Conservation (phyloP, 768 basidiomycete genomes). For the Lentinula detonsa region DNA sequence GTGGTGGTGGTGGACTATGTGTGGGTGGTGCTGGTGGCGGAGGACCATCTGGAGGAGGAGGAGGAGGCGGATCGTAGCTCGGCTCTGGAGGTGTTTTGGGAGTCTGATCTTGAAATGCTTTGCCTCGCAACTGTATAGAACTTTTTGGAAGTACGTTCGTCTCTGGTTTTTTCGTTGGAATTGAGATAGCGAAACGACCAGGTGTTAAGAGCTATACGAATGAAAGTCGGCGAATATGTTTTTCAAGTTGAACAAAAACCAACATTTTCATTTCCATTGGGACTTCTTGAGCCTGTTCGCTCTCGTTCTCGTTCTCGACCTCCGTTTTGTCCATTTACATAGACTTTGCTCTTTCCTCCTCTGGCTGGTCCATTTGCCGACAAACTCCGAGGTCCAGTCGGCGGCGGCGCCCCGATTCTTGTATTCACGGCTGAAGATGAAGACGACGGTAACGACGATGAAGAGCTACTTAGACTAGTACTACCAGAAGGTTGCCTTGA, state of each 20-base stretch:
- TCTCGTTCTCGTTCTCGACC: background rate
- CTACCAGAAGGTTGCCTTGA: background rate
- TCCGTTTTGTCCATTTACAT: background rate
- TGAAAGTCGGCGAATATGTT: background rate
- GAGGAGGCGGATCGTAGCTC: constrained; percentile 19
- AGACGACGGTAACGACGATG: background rate
- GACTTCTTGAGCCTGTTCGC: background rate
- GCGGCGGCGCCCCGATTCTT: constrained; percentile 3
- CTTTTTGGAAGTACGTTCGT: background rate
- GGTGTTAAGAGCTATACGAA: background rate
- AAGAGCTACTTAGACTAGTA: background rate
- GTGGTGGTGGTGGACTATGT: constrained; percentile 5
- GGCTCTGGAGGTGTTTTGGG: constrained; percentile 15
- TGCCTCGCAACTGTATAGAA: background rate
- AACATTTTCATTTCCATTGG: background rate
- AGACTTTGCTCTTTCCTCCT: background rate
- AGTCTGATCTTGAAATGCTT: constrained; percentile 1
- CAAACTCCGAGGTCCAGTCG: constrained; percentile 6
- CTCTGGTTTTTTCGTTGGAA: constrained; percentile 1
- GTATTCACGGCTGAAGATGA: background rate
- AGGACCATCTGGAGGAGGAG: constrained; percentile 16
- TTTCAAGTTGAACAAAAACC: background rate
- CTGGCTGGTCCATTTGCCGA: background rate
- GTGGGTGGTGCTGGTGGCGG: constrained; percentile 23
- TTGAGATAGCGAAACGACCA: background rate